Evolutionary conservation across 495 filamentous ascomycete species (phyloP).

Genomic region (Usnea hakonensis): DNA sequence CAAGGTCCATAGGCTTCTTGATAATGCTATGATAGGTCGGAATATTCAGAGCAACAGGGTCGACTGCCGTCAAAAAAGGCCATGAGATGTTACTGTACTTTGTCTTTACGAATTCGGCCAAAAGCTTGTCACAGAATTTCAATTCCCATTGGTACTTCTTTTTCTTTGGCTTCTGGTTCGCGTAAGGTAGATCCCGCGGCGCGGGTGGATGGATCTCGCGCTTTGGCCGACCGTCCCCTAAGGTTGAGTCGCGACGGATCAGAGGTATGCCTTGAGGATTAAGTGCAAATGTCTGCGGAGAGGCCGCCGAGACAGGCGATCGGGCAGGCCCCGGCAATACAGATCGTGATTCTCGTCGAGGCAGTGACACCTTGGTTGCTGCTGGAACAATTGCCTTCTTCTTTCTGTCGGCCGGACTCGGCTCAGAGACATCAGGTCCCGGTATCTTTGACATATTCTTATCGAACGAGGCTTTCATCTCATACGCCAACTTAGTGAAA

Average conservation of each 20-base stretch:
- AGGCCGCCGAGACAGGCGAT: constrained; percentile 34
- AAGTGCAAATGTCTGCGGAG: constrained; percentile 67
- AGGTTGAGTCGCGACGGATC: constrained; percentile 83
- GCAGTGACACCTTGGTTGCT: constrained; percentile 41
- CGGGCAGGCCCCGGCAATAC: constrained; percentile 31
- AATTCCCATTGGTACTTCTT: constrained; percentile 88
- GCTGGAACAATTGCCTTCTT: constrained; percentile 39
- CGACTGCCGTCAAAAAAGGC: constrained; percentile 75
- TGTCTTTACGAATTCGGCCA: constrained; percentile 68
- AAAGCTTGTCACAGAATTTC: constrained; percentile 76
- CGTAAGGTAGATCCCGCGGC: constrained; percentile 75
- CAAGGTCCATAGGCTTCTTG: constrained; percentile 93
- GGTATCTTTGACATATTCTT: constrained; percentile 48
- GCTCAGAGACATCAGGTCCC: constrained; percentile 45
- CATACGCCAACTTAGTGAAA: constrained; percentile 55
- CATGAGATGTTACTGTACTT: constrained; percentile 57
- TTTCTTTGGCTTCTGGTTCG: constrained; percentile 74
- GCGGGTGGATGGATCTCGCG: constrained; percentile 89
- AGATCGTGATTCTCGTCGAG: constrained; percentile 48
- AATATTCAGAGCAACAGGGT: constrained; percentile 90
- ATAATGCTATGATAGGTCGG: constrained; percentile 87
- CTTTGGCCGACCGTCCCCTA: constrained; percentile 73
- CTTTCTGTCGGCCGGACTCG: constrained; percentile 50
- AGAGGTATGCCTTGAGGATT: constrained; percentile 76
- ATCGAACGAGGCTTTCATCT: constrained; percentile 54